Evolutionary conservation across 768 basidiomycete species (phyloP).

Genomic region (Boletus huronensis): DNA sequence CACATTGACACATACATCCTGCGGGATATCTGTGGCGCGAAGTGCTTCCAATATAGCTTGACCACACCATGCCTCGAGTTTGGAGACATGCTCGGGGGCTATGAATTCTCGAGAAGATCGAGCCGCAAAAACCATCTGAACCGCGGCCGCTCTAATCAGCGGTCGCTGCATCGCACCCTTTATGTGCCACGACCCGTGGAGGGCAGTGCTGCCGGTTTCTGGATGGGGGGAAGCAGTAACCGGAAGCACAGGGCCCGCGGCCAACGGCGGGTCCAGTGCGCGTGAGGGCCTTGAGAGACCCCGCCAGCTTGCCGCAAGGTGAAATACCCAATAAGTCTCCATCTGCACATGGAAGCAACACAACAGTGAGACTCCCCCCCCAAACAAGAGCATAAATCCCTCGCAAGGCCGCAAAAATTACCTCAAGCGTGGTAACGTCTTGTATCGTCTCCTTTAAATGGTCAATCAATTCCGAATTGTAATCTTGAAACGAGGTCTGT

Average conservation of each 20-base stretch:
- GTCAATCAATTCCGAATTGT: conserved; percentile 62
- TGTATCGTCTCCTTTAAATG: conserved; percentile 46
- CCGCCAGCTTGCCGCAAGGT: conserved; percentile 71
- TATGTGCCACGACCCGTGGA: background rate
- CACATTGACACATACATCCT: conserved; percentile 39
- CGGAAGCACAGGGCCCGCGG: conserved; percentile 42
- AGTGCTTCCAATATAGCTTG: conserved; percentile 59
- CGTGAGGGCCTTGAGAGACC: conserved; percentile 26
- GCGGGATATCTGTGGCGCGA: conserved; percentile 42
- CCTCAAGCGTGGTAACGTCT: conserved; percentile 69
- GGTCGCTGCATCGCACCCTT: conserved; percentile 15
- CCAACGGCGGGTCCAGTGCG: conserved; percentile 39
- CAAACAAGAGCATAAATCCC: background rate
- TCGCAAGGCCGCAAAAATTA: conserved; percentile 23
- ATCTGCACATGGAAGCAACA: conserved; percentile 46
- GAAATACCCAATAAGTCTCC: conserved; percentile 82
- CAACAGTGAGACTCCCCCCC: background rate
- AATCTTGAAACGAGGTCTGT: conserved; percentile 75
- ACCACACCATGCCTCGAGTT: conserved; percentile 60
- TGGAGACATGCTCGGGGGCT: conserved; percentile 58
- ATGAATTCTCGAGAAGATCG: conserved; percentile 72
- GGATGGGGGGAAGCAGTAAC: background rate
- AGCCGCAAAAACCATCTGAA: conserved; percentile 81
- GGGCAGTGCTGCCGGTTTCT: conserved; percentile 6
- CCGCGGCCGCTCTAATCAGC: conserved; percentile 69